Evolutionary conservation across 495 filamentous ascomycete species (phyloP), one percentile per base, ranked within the genome.

Genomic region (Arthonia radiata): DNA sequence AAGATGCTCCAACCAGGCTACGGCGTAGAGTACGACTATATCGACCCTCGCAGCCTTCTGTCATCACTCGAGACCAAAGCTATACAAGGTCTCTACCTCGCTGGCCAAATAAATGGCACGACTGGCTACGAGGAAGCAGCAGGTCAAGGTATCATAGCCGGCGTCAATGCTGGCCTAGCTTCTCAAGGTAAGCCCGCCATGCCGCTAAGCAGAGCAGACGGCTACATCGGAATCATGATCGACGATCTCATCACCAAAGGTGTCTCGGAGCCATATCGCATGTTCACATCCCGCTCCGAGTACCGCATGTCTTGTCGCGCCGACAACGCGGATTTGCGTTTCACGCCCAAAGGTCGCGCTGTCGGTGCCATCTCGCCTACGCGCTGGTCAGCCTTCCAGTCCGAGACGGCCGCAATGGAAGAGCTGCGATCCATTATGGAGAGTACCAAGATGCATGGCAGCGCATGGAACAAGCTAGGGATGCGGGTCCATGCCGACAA

Each of bases 171-270:
- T 4, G 89, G 89, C 1, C 58, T 90, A 12, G 61, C 69, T 8
- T 62, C 82, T 0, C 67, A 67, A 31, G 54, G 54, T 13, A 67
- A 71, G 10, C 41, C 48, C 3, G 57, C 65, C 0, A 48, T 91
- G 33, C 59, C 58, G 2, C 56, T 97, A 11, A 66, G 61, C n/a
- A 59, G 86, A 31, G 69, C 72, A 8, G 86, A 94, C 46, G 78
- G 74, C 10, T 97, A 93, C 43, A 93, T 97, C 43, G 86, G 86
- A 28, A 71, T 97, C 50, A 91, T 97, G 86, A 86, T 97, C 44
- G 86, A 97, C 48, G 86, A 97, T 44, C 67, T 97, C 24, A 69
- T 92, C 48, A 97, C 86, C 17, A 94, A 93, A 49, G 86, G 86
- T 24, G 83, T 97, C 8, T 78, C 74, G 5, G 86, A 97, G 48